Conservation (phyloP, 2,329 filamentous ascomycete species). For the Shiraia sp. region DNA sequence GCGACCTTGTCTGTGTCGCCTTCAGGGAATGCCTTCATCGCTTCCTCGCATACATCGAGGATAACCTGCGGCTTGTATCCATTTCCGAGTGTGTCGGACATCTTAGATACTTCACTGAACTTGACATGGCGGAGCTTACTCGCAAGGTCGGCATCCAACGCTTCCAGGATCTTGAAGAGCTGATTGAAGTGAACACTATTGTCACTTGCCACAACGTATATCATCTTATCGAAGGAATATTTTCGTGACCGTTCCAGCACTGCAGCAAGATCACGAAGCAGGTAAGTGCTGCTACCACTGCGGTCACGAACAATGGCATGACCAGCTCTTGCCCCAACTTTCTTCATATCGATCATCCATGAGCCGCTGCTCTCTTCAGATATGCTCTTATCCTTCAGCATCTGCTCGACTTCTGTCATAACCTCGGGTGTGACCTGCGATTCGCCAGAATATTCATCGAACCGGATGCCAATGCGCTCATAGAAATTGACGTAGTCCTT, state of each 20-base stretch:
- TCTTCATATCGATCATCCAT: slow-evolving; percentile 71
- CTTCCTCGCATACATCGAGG: slow-evolving; percentile 51
- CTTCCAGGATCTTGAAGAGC: slow-evolving; percentile 75
- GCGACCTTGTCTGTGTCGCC: slow-evolving; percentile 22
- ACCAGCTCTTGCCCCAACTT: slow-evolving; percentile 71
- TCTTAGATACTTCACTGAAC: slow-evolving; percentile 67
- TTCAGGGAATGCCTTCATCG: slow-evolving; percentile 17
- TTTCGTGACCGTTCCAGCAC: slow-evolving; percentile 67
- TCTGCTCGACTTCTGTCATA: slow-evolving; percentile 66
- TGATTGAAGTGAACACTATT: slow-evolving; percentile 75
- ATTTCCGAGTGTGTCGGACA: slow-evolving; percentile 55
- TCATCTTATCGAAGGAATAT: slow-evolving; percentile 74
- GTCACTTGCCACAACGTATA: slow-evolving; percentile 74
- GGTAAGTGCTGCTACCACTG: slow-evolving; percentile 75
- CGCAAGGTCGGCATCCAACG: slow-evolving; percentile 70
- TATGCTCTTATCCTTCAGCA: slow-evolving; percentile 66
- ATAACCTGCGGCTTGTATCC: slow-evolving; percentile 71
- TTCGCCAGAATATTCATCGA: slow-evolving; percentile 74
- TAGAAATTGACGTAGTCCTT: slow-evolving; percentile 70
- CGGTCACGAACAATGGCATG: slow-evolving; percentile 73
- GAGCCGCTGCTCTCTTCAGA: slow-evolving; percentile 73
- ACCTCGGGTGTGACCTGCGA: slow-evolving; percentile 69
- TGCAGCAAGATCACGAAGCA: slow-evolving; percentile 78
- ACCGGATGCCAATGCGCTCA: slow-evolving; percentile 70
- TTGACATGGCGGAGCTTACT: slow-evolving; percentile 74